A percentile compares a stretch with the other conserved stretches of the same genome.
These are phyloP conservation scores for Ganoderma multipileum DNA, from an alignment of 1,284 basidiomycete species.

Conservation along the genomic window DNA sequence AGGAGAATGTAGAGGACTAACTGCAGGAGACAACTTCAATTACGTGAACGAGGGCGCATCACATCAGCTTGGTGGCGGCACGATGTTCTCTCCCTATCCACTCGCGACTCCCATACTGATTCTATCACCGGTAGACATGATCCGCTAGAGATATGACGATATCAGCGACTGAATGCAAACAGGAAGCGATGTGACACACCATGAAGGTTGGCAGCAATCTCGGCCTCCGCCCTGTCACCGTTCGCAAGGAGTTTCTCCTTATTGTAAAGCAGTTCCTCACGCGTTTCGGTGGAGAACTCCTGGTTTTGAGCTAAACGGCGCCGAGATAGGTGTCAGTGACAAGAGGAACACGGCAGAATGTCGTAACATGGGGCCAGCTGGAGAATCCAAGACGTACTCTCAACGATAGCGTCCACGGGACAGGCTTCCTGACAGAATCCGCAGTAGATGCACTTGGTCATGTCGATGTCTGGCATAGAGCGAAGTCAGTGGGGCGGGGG, in stretches of 20 bases:
- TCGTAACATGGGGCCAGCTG: slow-evolving; percentile 16
- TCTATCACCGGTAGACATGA: slow-evolving; percentile 65
- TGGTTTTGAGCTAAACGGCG: slow-evolving; percentile 80
- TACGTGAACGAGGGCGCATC: slow-evolving; percentile 28
- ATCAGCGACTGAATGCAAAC: slow-evolving; percentile 29
- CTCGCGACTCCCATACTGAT: slow-evolving; percentile 17
- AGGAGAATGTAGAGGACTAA: slow-evolving; percentile 9
- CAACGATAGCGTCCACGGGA: slow-evolving; percentile 99
- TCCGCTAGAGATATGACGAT: slow-evolving; percentile 50
- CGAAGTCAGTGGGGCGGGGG: slow-evolving; percentile 15
- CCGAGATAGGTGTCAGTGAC: slow-evolving; percentile 9
- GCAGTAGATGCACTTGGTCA: slow-evolving; percentile 97
- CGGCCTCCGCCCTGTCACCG: slow-evolving; percentile 95
- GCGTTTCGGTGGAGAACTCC: slow-evolving; percentile 96
- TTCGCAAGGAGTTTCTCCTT: slow-evolving; percentile 97
- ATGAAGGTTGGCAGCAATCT: slow-evolving; percentile 94
- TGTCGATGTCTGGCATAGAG: slow-evolving; percentile 83
- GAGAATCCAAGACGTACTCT: slow-evolving; percentile 70
- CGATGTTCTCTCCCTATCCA: slow-evolving; percentile 23
- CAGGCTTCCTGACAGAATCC: slow-evolving; percentile 99
- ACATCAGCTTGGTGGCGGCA: slow-evolving; percentile 35
- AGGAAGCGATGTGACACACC: slow-evolving; percentile 51
- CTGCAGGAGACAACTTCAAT: slow-evolving; percentile 24
- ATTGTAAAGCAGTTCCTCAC: slow-evolving; percentile 99
- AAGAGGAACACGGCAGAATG: slow-evolving; percentile 10